Conservation (phyloP, 768 basidiomycete species). For the Vishniacozyma victoriae region DNA sequence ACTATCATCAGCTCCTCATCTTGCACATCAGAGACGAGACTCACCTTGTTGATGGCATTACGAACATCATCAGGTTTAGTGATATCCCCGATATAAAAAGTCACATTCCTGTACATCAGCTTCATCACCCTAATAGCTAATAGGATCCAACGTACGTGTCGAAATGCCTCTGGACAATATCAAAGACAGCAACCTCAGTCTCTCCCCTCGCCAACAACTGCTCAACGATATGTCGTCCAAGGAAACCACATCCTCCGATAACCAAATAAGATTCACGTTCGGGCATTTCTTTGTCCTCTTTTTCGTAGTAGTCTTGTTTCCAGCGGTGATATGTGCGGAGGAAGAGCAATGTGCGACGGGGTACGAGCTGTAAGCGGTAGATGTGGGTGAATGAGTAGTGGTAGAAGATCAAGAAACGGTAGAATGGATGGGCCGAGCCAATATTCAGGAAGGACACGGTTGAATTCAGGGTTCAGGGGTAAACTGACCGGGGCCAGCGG, state of each 20-base stretch:
- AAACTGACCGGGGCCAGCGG: too few relatives aligned
- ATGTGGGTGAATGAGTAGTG: too few relatives aligned
- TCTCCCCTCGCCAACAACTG: conserved; percentile 72
- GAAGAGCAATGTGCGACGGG: too few relatives aligned
- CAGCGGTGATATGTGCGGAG: too few relatives aligned
- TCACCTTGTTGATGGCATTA: conserved; percentile 66
- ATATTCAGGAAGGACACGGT: too few relatives aligned
- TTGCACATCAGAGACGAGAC: conserved; percentile 21
- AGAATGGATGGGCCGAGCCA: too few relatives aligned
- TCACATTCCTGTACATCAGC: conserved; percentile 40
- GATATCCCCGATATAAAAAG: conserved; percentile 86
- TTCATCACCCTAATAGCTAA: not conserved
- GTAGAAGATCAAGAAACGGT: too few relatives aligned
- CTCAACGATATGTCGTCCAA: conserved; percentile 80
- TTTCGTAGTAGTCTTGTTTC: too few relatives aligned
- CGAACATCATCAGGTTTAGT: conserved; percentile 67
- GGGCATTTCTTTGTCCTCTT: conserved; percentile 1
- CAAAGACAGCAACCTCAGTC: conserved; percentile 70
- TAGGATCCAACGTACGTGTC: conserved; percentile 49
- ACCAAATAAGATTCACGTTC: conserved; percentile 86
- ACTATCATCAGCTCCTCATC: conserved; percentile 49
- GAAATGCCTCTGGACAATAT: conserved; percentile 84
- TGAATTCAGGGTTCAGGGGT: too few relatives aligned
- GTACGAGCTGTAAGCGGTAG: too few relatives aligned
- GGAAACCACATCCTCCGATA: conserved; percentile 69